Base-by-base conservation (phyloP, 2,329 filamentous ascomycete species). In the Parascedosporium putredinis region DNA sequence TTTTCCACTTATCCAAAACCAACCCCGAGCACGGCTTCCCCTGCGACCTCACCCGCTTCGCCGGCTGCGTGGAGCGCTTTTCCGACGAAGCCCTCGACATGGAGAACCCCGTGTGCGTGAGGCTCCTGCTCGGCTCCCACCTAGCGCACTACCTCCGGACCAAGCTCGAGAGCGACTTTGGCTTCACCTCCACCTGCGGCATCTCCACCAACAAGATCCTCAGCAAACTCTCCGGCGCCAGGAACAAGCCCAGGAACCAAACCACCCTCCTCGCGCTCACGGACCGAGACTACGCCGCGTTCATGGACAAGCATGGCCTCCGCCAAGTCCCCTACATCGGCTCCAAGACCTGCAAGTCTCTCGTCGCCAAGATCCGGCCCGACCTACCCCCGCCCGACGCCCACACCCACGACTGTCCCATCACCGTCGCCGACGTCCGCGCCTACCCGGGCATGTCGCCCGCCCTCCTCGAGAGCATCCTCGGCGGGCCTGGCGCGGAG, bases 181-280 rank as follows among this genome's bases (percentile, higher is more conserved):
- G 88, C 1, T 95, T 91, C 65, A 95, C 89, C 0, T 85, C 85
- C 24, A 91, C 90, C 1, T 89, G 87, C 38, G 91, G 91, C 3
- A 81, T 97, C 20, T 84, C 89, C 2, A 94, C 88, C 1, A 91
- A 84, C 59, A 97, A 97, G 64, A 66, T 91, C 4, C 72, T 95
- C 9, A 81, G 86, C 52, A 97, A 97, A 64, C 74, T 97, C 12
- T 86, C 82, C 8, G 91, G 91, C 10, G 86, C 81, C 62, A 71
- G 84, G 52, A 81, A 96, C 62, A 97, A 97, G 67, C 91, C 91
- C 1, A 83, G 83, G 52, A 84, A 80, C 53, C 93, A 97, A 64
- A 97, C 91, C 0, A 88, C 86, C 0, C 69, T 97, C 6, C 66
- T 95, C 40, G 81, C 85, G 4, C 78, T 84, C 2, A 77, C 78